phyloP scores from a whole-genome alignment of 805 yeast species.

The Ogataea zsoltii region DNA sequence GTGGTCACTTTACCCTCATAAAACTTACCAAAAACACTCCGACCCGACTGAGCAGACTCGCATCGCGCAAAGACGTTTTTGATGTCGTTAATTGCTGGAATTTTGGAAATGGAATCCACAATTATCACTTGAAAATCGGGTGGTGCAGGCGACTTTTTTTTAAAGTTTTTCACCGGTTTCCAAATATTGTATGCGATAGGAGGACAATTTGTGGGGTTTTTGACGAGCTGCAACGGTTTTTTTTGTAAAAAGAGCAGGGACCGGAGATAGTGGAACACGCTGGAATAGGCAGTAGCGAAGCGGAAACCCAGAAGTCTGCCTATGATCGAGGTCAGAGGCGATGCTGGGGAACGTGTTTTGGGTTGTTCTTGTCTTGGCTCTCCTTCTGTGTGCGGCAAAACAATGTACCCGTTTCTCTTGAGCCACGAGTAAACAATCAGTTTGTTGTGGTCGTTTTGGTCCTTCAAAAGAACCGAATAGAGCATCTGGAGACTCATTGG shows the following conservation, averaged over 20 bases:
- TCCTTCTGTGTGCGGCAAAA: conserved; percentile 29
- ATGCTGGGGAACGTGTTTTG: neutral
- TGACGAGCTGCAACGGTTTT: conserved; percentile 1
- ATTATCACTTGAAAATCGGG: conserved; percentile 79
- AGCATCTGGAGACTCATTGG: conserved; percentile 64
- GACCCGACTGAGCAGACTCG: conserved; percentile 11
- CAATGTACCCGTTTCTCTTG: conserved; percentile 77
- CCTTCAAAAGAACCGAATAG: conserved; percentile 51
- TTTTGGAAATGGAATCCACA: conserved; percentile 45
- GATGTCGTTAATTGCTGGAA: conserved; percentile 50
- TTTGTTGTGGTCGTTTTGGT: conserved; percentile 43
- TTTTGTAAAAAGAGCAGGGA: conserved; percentile 1
- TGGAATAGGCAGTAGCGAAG: conserved; percentile 3
- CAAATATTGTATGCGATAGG: conserved; percentile 66
- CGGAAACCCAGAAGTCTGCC: conserved; percentile 3
- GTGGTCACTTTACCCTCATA: conserved; percentile 36
- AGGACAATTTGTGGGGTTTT: conserved; percentile 22
- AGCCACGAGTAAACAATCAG: conserved; percentile 72
- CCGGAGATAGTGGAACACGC: conserved; percentile 20
- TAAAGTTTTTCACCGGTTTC: conserved; percentile 77
- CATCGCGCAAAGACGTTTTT: conserved; percentile 34
- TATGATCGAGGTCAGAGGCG: neutral
- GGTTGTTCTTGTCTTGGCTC: neutral
- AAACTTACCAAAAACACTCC: conserved; percentile 15
- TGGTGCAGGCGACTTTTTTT: conserved; percentile 62